A percentile compares a stretch with the other conserved stretches of the same genome.
Conservation (phyloP, 2,329 filamentous ascomycete species). For the Talaromyces sp. region DNA sequence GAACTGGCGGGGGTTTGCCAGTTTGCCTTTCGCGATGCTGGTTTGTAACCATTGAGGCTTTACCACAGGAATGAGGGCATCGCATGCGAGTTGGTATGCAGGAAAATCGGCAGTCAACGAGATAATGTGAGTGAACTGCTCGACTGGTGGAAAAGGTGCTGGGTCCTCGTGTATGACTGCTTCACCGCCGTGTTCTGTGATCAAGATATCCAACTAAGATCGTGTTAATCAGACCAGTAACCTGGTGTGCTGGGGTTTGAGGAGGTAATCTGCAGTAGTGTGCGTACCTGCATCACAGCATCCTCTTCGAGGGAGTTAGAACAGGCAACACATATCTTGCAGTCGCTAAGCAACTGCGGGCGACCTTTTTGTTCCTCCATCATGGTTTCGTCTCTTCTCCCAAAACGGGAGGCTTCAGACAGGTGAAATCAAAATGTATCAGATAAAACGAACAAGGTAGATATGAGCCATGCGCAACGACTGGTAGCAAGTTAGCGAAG, state of each 20-base stretch:
- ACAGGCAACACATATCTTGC: conserved; percentile 43
- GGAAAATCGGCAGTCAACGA: conserved; percentile 83
- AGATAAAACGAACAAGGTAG: background rate
- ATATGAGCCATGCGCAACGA: background rate
- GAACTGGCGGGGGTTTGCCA: conserved; percentile 73
- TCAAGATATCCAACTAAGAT: conserved; percentile 41
- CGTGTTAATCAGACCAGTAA: background rate
- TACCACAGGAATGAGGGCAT: conserved; percentile 76
- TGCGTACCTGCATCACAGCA: conserved; percentile 36
- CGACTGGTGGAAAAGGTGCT: conserved; percentile 34
- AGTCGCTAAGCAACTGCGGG: conserved; percentile 41
- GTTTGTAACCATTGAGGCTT: conserved; percentile 72
- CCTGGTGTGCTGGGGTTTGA: background rate
- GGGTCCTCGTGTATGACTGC: conserved; percentile 39
- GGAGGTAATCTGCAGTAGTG: background rate
- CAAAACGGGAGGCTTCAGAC: background rate
- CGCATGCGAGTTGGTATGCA: conserved; percentile 70
- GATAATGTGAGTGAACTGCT: conserved; percentile 59
- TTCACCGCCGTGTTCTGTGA: conserved; percentile 48
- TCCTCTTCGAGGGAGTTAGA: conserved; percentile 38
- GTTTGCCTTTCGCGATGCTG: conserved; percentile 64
- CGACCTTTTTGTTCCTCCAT: conserved; percentile 15
- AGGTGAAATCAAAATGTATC: background rate
- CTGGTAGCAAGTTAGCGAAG: background rate
- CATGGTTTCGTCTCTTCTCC: conserved; percentile 7